phyloP scores from a whole-genome alignment of 176 grass and related monocot species.

The Musa acuminata region DNA sequence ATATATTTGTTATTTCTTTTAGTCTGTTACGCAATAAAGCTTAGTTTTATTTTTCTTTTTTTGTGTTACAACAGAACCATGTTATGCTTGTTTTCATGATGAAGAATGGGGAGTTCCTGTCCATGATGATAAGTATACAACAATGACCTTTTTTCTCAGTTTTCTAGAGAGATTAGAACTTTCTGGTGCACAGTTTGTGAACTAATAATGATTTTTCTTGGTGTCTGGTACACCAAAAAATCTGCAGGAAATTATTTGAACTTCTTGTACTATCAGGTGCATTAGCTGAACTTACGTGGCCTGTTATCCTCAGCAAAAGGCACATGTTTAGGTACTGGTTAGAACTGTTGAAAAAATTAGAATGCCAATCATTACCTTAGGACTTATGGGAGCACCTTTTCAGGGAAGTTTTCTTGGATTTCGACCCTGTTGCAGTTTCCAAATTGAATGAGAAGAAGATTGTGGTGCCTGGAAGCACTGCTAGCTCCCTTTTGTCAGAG shows the following conservation, averaged over 20 bases:
- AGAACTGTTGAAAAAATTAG: background rate
- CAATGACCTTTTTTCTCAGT: background rate
- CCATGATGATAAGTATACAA: slow-evolving; percentile 70
- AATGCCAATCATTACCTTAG: background rate
- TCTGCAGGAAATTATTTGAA: slow-evolving; percentile 11
- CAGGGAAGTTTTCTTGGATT: slow-evolving; percentile 10
- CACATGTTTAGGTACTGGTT: slow-evolving; percentile 7
- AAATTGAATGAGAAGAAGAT: slow-evolving; percentile 17
- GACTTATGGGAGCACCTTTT: background rate
- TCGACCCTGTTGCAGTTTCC: slow-evolving; percentile 11
- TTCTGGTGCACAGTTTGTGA: background rate
- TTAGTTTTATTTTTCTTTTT: slow-evolving; percentile 11
- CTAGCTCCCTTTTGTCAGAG: slow-evolving; percentile 4
- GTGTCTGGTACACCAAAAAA: background rate
- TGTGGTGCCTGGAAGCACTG: slow-evolving; percentile 2
- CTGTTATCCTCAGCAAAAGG: slow-evolving; percentile 6
- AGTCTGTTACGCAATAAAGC: background rate
- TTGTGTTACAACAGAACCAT: slow-evolving; percentile 46
- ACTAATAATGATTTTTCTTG: background rate
- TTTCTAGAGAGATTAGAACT: background rate
- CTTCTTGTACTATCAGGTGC: slow-evolving; percentile 12
- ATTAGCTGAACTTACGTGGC: slow-evolving; percentile 13
- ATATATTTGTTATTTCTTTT: background rate
- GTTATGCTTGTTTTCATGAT: slow-evolving; percentile 79
- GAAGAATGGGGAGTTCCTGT: slow-evolving; percentile 91